Evolutionary conservation across 768 basidiomycete genomes (phyloP), one percentile per base, ranked within the genome.

Genomic region (Boletales sp.): DNA sequence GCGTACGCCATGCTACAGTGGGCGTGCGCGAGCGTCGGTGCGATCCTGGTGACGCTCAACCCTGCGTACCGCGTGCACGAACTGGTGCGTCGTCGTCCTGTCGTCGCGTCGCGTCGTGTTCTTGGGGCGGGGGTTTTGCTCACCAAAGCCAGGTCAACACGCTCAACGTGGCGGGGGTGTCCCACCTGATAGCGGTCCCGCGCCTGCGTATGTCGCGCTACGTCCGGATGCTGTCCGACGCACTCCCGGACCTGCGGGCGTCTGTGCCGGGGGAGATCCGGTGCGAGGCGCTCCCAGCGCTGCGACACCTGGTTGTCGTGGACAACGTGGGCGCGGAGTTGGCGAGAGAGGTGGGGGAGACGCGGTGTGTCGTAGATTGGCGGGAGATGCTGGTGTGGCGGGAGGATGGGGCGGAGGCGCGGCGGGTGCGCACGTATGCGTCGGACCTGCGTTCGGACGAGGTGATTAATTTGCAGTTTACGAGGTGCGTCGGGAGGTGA

Each of bases 1-100:
- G 74, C 87, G 15, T 93, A 93, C 63, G 88, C 88, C 0, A 74
- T 79, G 71, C 69, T 91, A 19, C 90, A 93, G 58, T 91, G 88
- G 90, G 90, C 90, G 4, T 87, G 86, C 51, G 87, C 88, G n/a
- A 81, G 80, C 43, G 76, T 90, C 50, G 90, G 90, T n/a, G 89
- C 87, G 12, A 82, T 91, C 47, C 68, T 91, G 32, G 88, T 87
- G 18, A 90, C 90, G 8, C 74, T 92, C 40, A 93, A 93, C 56
- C 90, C 90, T 3, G 87, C 89, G 0, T 91, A 89, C 62, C 80
- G 84, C 24, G 56, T 82, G 7, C 73, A 76, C 31, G 90, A 93
- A 61, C 73, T 92, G 44, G 87, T 88, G 51, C 45, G 48, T 40
- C 2, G 12, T 18, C 18, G n/a, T n/a, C n/a, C n/a, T n/a, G n/a